Evolutionary conservation across 768 basidiomycete species (phyloP), one percentile per base, ranked within the genome.

Genomic region (Lentinula boryana): DNA sequence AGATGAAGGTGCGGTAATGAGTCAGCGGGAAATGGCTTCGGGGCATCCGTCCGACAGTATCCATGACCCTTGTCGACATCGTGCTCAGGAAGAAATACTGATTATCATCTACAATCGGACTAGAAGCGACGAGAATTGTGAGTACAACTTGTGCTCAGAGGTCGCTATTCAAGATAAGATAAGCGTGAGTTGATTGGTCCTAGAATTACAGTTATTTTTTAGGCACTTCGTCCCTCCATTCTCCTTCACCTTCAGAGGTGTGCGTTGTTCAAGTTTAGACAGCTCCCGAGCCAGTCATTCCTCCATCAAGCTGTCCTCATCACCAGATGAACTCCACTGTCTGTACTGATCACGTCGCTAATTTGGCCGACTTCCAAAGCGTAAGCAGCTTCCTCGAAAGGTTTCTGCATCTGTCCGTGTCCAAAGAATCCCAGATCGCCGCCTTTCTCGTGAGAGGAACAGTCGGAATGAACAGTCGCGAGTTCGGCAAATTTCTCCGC

Each of bases 291-390:
- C 27, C 21, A 32, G 18, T 31, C 21, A 7, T 35, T 10, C 5
- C 21, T 56, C 48, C 48, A 61, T 84, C 75, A 93, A 16, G 77
- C 92, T 56, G 92, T 95, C 68, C 97, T 83, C 74, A 96, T 76
- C 68, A 99, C 90, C 65, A 98, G 68, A 72, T 99, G 97, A 21
- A 98, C 93, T 18, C 97, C 97, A 66, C 93, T 95, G 65, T 98
- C 95, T 50, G 96, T 90, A 67, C 83, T 84, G 69, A 98, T 84
- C 50, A 94, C 76, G 32, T 85, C 88, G 72, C 91, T 93, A 69
- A 95, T 87, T 74, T 90, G 74, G 7, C 87, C 91, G 21, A 88
- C 81, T 52, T 85, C 69, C 63, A 95, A 78, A 2, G 75, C 82
- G 72, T 82, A 95, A 10, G 91, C 78, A 35, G 92, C 90, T 33